A percentile compares a stretch with the other conserved stretches of the same genome.
phyloP scores from a whole-genome alignment of 2,329 filamentous ascomycete species.

The Aspergillus terreus region DNA sequence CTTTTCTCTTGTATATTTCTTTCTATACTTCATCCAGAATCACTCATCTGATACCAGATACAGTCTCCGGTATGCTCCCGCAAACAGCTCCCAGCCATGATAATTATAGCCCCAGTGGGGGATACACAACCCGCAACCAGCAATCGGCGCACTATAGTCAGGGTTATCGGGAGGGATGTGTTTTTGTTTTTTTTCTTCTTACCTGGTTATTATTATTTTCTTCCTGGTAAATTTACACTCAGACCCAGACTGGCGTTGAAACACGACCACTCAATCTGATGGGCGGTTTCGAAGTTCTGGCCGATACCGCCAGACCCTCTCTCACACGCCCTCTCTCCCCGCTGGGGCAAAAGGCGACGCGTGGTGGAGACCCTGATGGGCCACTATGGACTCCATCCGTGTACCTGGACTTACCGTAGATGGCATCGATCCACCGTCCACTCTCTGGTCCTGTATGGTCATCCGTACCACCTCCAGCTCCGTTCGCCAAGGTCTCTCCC shows the following conservation, averaged over 20 bases:
- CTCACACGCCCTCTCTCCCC: no score
- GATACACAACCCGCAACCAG: background rate
- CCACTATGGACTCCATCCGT: background rate
- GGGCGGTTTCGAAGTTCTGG: conserved; percentile 16
- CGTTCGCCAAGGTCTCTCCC: no score
- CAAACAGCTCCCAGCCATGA: conserved; percentile 1
- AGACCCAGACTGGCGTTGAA: conserved; percentile 10
- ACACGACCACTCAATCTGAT: conserved; percentile 13
- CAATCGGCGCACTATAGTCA: background rate
- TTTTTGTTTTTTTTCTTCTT: background rate
- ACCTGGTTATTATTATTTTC: background rate
- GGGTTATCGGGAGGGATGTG: no score
- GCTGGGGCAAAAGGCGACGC: background rate
- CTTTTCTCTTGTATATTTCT: no score
- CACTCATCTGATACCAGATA: no score
- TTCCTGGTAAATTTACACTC: background rate
- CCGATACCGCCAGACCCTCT: conserved; percentile 1
- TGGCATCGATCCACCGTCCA: background rate
- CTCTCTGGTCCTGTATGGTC: background rate
- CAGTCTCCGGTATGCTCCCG: background rate
- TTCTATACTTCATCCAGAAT: no score
- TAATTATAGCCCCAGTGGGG: conserved; percentile 1
- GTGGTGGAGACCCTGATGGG: background rate
- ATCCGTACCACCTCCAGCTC: no score
- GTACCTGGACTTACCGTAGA: background rate